Base-by-base conservation (phyloP, 23 red algal species). In the Pyropia yezoensis region DNA sequence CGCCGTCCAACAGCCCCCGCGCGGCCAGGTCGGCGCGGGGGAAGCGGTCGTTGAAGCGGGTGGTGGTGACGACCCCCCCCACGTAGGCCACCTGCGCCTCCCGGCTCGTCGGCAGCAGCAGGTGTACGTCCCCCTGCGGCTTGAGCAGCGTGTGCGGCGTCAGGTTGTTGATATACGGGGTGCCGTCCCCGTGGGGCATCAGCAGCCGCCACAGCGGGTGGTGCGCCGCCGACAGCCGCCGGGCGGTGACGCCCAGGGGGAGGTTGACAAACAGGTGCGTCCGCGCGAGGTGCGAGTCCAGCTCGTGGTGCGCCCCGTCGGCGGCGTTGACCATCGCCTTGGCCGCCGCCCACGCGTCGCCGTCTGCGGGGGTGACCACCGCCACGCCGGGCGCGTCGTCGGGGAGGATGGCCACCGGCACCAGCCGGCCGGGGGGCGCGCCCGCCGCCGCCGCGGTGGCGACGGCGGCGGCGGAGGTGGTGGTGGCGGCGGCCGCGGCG, bases 1-100 rank as follows among this genome's bases (percentile, higher is more conserved):
- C 27, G 6, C 7, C 28, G 19, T 70, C 66, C 3, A 70, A 19
- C 6, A 70, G 7, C 27, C 66, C 66, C 49, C 66, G 66, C 5
- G 33, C 22, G n/a, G 28, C 22, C 39, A 70, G 45, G 1, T 70
- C 66, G 33, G 45, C 39, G 14, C 69, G 50, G 1, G 75, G 75
- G 51, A 79, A 68, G 51, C 61, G 61, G 3, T 79, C 62, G 21
- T 79, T 68, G 75, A 79, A 79, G 22, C 11, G 39, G 39, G 39
- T 8, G 39, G 7, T 13, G 7, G 39, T 47, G 39, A 47, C 39
- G 4, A 47, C 39, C 6, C 39, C 39, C 6, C 39, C 39, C 6
- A 47, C 39, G 12, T 47, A 47, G 39, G 39, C 39, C 6, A 47
- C 39, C 39, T 47, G 39, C 1, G 39, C 4, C 39, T 47, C 39